Evolutionary conservation across 2,329 filamentous ascomycete genomes (phyloP).

Genomic region (Cercospora sp.): DNA sequence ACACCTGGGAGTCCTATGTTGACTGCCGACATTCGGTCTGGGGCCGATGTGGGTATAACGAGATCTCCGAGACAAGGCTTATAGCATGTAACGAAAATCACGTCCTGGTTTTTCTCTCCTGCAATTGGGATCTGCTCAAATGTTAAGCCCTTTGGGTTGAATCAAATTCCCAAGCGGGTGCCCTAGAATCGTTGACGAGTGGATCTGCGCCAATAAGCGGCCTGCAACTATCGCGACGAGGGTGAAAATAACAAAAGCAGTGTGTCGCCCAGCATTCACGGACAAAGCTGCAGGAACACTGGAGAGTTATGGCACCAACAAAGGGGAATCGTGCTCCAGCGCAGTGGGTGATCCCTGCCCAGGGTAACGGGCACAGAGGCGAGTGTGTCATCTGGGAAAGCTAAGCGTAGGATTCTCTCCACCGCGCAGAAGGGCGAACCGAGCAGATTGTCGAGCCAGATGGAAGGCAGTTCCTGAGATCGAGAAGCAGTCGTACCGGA

Average conservation of each 20-base stretch:
- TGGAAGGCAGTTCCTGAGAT: slow-evolving; percentile 21
- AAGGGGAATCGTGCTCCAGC: slow-evolving; percentile 10
- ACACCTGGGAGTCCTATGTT: neutral
- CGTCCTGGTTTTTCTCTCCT: neutral
- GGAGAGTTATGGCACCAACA: slow-evolving; percentile 15
- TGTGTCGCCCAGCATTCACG: neutral
- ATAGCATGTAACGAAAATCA: neutral
- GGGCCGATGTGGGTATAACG: neutral
- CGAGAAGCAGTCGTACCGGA: slow-evolving; percentile 15
- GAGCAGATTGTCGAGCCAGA: slow-evolving; percentile 5
- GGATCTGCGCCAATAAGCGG: neutral
- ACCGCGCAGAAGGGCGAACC: slow-evolving; percentile 16
- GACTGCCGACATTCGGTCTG: neutral
- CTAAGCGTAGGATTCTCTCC: slow-evolving; percentile 5
- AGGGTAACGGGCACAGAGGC: slow-evolving; percentile 10
- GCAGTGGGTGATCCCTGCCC: slow-evolving; percentile 7
- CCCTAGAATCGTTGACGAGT: neutral
- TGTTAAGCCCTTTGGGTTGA: neutral
- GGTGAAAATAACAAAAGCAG: neutral
- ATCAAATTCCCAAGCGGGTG: neutral
- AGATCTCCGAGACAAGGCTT: neutral
- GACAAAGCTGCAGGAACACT: slow-evolving; percentile 12
- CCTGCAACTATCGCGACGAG: neutral
- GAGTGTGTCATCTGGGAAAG: slow-evolving; percentile 18
- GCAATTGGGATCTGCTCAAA: neutral